A percentile compares a stretch with the other conserved stretches of the same genome.
Evolutionary conservation across 2,329 filamentous ascomycete species (phyloP).

Genomic region (Zymoseptoria brevis): DNA sequence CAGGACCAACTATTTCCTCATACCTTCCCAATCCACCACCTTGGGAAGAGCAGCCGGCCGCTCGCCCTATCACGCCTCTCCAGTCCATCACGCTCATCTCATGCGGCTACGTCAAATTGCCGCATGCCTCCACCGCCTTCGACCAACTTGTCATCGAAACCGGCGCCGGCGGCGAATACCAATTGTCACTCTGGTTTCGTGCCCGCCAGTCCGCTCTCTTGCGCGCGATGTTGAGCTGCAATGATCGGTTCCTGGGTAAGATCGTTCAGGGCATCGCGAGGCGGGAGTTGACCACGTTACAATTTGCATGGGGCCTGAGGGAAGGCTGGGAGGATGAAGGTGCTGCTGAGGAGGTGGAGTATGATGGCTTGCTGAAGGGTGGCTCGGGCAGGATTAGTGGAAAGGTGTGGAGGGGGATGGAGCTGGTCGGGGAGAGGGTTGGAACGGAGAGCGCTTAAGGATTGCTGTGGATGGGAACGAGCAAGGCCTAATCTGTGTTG

Average conservation of each 20-base stretch:
- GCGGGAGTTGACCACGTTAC: conserved; percentile 26
- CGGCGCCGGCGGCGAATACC: conserved; percentile 11
- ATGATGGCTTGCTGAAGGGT: conserved; percentile 34
- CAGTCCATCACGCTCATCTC: conserved; percentile 47
- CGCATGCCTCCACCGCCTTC: conserved; percentile 16
- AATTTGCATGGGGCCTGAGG: conserved; percentile 29
- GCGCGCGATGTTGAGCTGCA: conserved; percentile 32
- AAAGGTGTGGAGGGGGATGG: conserved; percentile 7
- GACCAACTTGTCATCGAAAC: conserved; percentile 31
- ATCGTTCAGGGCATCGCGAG: conserved; percentile 34
- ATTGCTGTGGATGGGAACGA: neutral
- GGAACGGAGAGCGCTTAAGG: neutral
- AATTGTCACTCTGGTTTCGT: conserved; percentile 21
- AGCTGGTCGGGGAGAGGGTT: neutral
- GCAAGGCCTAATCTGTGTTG: neutral
- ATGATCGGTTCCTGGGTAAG: conserved; percentile 31
- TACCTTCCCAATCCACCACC: conserved; percentile 30
- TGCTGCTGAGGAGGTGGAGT: conserved; percentile 32
- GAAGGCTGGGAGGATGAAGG: conserved; percentile 23
- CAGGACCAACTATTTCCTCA: conserved; percentile 38
- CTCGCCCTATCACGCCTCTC: conserved; percentile 28
- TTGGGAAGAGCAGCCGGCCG: conserved; percentile 21
- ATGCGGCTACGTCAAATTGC: conserved; percentile 52
- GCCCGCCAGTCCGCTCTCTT: conserved; percentile 26
- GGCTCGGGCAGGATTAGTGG: conserved; percentile 36